Evolutionary conservation across 2,329 filamentous ascomycete species (phyloP), one percentile per base, ranked within the genome.

Genomic region (Purpureocillium lavendulum): DNA sequence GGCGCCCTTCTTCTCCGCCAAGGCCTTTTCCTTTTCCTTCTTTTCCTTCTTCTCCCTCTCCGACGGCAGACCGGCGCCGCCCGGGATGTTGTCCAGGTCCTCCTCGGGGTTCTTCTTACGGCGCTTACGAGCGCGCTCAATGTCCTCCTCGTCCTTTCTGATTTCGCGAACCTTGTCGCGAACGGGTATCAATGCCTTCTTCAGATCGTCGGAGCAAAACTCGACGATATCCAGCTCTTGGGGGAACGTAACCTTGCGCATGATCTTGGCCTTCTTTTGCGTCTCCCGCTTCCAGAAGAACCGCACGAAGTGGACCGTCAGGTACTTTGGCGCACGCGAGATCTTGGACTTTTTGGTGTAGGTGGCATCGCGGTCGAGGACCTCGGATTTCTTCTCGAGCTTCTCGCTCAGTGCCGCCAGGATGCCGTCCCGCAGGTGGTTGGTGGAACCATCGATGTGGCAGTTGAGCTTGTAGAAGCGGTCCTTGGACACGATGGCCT

Each of bases 181-280:
- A n/a, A 98, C 83, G 1, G 92, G 94, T 35, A 96, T 70, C 33
- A 98, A 73, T 50, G 84, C 77, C 56, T 82, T 82, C 60, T 80
- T 84, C 46, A 98, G 71, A 39, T 92, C 83, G 18, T 97, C 89
- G 11, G 89, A 90, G 63, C 92, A 98, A 64, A 95, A 96, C 58
- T 98, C 92, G 16, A 94, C 81, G 30, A 87, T 80, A 55, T 98
- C 92, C 28, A 98, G 70, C 63, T 98, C 92, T 37, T 86, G 81
- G 7, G 90, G 90, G 59, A 98, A 98, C 0, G 87, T 90, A 41
- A 98, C 92, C 66, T 97, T 98, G 59, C 89, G 86, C 86, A 98
- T 90, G 53, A 98, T 98, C 74, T 98, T 98, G 49, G 90, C 89
- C 73, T 98, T 98, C 71, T 97, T 97, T 63, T 94, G 84, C 4